phyloP scores from a whole-genome alignment of 2,329 filamentous ascomycete species.

The Rasamsonia emersonii region DNA sequence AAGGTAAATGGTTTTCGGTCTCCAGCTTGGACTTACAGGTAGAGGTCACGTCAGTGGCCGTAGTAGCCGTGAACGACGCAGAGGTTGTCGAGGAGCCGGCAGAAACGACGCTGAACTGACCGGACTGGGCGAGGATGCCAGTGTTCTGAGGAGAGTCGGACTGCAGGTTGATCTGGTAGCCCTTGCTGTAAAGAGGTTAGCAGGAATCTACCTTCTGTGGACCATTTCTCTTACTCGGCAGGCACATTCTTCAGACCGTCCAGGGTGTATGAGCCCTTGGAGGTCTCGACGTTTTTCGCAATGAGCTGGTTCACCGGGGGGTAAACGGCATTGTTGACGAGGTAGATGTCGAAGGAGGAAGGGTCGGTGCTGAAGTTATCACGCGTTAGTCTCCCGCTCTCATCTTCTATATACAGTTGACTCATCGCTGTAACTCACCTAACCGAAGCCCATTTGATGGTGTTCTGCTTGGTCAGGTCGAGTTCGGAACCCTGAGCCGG shows the following conservation, averaged over 20 bases:
- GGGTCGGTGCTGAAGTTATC: conserved; percentile 31
- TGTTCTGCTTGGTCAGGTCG: conserved; percentile 29
- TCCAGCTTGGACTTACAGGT: conserved; percentile 3
- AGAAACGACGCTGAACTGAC: conserved; percentile 22
- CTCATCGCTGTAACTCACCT: conserved; percentile 14
- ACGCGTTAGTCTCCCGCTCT: conserved; percentile 3
- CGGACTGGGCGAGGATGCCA: conserved; percentile 36
- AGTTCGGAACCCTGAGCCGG: conserved; percentile 24
- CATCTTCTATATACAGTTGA: background rate
- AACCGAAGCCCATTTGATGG: conserved; percentile 32
- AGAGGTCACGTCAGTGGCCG: conserved; percentile 13
- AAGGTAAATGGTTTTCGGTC: too few species aligned
- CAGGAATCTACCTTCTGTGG: background rate
- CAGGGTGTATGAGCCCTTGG: conserved; percentile 27
- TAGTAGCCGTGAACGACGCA: conserved; percentile 11
- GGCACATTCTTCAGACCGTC: conserved; percentile 24
- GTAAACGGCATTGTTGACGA: conserved; percentile 33
- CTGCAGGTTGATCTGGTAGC: conserved; percentile 37
- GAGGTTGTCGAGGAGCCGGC: conserved; percentile 7
- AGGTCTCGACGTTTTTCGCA: conserved; percentile 27
- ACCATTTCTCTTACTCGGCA: conserved; percentile 14
- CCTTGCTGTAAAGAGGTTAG: conserved; percentile 15
- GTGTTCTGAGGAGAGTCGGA: conserved; percentile 22
- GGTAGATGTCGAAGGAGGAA: conserved; percentile 29
- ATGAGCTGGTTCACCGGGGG: conserved; percentile 25